A percentile compares a stretch with the other conserved stretches of the same genome.
phyloP scores from a whole-genome alignment of 2,329 filamentous ascomycete species.

The Xylaria sp. region DNA sequence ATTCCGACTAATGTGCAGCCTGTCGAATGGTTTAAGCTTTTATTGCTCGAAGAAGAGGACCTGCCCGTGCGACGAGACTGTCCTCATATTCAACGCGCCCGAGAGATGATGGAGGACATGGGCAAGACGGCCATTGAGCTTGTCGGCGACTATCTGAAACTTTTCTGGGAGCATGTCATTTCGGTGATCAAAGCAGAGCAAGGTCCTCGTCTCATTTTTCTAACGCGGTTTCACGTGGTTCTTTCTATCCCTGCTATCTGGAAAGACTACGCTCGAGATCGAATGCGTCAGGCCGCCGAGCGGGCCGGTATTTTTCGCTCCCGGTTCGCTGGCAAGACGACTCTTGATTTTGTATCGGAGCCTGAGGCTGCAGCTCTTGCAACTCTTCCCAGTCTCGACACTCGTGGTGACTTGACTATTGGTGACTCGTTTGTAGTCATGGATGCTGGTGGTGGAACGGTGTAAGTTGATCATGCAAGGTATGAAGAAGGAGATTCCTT shows the following conservation, averaged over 20 bases:
- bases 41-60: neutral
- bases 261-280: neutral
- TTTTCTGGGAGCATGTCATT: neutral
- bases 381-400: neutral
- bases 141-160: neutral
- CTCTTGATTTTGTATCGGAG: neutral
- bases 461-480: too few species aligned
- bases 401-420: neutral
- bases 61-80: neutral
- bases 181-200: too few species aligned
- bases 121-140: neutral
- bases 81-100: neutral
- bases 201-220: too few species aligned
- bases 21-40: slow-evolving; percentile 8
- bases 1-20: neutral
- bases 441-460: slow-evolving; percentile 11
- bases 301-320: neutral
- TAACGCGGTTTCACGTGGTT: too few species aligned
- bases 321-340: neutral
- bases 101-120: neutral
- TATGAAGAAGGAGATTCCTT: too few species aligned
- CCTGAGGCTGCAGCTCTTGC: slow-evolving; percentile 1
- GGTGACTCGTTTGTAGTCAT: slow-evolving; percentile 3
- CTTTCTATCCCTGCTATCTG: neutral
- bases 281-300: neutral